A percentile compares a stretch with the other conserved stretches of the same genome.
Conservation (phyloP, 192 early-diverging fungal species). For the Rhizophagus clarus region DNA sequence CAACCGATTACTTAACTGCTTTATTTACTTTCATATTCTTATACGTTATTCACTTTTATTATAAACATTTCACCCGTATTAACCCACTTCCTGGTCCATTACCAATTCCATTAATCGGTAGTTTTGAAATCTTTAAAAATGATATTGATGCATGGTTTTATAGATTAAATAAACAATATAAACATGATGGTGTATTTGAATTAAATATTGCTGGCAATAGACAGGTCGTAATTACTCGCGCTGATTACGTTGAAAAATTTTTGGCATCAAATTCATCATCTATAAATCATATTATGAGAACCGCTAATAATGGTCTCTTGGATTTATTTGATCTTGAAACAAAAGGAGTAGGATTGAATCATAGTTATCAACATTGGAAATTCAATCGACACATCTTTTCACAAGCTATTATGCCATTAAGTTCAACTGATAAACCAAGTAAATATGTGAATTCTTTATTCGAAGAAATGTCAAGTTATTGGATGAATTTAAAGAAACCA, state of each 20-base stretch:
- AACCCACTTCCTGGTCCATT: constrained; percentile 26
- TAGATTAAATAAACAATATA: constrained; percentile 3
- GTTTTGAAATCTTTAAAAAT: constrained; percentile 3
- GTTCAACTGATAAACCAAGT: background rate
- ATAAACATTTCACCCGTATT: constrained; percentile 16
- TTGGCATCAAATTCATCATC: background rate
- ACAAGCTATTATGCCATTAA: constrained; percentile 18
- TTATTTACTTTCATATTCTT: background rate
- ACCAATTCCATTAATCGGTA: constrained; percentile 23
- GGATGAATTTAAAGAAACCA: constrained; percentile 21
- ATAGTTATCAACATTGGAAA: background rate
- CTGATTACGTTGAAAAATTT: constrained; percentile 20
- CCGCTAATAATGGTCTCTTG: constrained; percentile 15
- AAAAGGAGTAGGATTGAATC: background rate
- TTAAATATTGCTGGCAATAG: constrained; percentile 4
- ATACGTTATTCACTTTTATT: constrained; percentile 11
- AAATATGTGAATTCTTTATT: background rate
- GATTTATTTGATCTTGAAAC: constrained; percentile 6
- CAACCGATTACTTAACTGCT: background rate
- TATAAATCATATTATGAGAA: constrained; percentile 16
- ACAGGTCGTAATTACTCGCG: constrained; percentile 4
- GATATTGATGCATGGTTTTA: constrained; percentile 16
- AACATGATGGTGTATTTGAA: constrained; percentile 23
- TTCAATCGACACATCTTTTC: constrained; percentile 16
- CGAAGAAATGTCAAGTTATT: constrained; percentile 28